Percentiles rank a stretch among this genome's conserved stretches.
Evolutionary conservation across 805 yeast species (phyloP).

Genomic region (Metschnikowia henanensis): DNA sequence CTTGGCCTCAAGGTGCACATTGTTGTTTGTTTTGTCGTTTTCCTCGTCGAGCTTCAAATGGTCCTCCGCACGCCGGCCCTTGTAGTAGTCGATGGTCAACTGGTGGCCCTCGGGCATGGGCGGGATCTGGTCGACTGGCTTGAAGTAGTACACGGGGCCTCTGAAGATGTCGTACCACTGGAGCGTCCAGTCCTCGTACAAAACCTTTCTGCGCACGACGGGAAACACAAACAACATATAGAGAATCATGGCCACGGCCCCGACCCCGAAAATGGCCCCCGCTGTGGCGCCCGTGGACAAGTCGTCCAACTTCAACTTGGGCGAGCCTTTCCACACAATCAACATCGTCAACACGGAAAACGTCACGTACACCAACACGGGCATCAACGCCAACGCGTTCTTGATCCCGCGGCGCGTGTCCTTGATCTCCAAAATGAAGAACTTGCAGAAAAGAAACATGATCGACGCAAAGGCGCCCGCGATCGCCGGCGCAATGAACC

Average conservation of each 20-base stretch:
- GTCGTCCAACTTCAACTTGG: slow-evolving; percentile 56
- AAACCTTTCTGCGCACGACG: slow-evolving; percentile 57
- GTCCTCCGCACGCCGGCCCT: slow-evolving; percentile 48
- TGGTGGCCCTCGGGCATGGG: slow-evolving; percentile 62
- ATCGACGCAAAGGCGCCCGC: slow-evolving; percentile 65
- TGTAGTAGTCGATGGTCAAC: slow-evolving; percentile 63
- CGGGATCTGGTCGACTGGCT: slow-evolving; percentile 56
- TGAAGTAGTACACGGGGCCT: slow-evolving; percentile 60
- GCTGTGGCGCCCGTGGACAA: slow-evolving; percentile 52
- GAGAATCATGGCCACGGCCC: slow-evolving; percentile 51
- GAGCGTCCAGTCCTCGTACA: slow-evolving; percentile 66
- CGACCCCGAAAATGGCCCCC: slow-evolving; percentile 66
- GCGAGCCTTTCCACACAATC: slow-evolving; percentile 81
- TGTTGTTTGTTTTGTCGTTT: too few relatives aligned
- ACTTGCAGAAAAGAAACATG: slow-evolving; percentile 60
- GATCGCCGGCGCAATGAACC: slow-evolving; percentile 75
- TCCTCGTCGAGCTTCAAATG: slow-evolving; percentile 16
- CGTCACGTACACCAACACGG: slow-evolving; percentile 58
- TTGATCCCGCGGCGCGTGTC: slow-evolving; percentile 41
- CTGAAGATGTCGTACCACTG: slow-evolving; percentile 52
- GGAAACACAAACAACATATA: slow-evolving; percentile 60
- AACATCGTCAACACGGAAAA: slow-evolving; percentile 69
- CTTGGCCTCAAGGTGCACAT: slow-evolving; percentile 14
- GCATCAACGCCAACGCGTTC: slow-evolving; percentile 58
- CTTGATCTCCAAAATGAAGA: slow-evolving; percentile 58